These are phyloP conservation scores for Stephania yunnanensis DNA, from an alignment of 164 flowering plant genomes.

Conservation along the genomic window DNA sequence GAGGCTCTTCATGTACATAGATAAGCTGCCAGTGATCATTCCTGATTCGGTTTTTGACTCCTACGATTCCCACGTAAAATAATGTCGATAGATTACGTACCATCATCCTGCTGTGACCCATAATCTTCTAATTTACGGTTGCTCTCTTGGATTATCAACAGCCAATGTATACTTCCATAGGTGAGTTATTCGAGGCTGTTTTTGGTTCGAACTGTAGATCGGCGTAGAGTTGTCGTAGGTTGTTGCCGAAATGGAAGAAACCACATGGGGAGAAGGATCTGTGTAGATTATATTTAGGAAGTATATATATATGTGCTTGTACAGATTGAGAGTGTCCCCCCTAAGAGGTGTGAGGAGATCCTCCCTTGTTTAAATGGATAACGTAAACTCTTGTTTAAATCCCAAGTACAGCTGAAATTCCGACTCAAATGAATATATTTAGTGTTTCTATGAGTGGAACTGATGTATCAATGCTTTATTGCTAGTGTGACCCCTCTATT, in stretches of 20 bases:
- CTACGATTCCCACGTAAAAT: slow-evolving; percentile 36
- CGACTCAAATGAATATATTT: not conserved
- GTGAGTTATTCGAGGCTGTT: slow-evolving; percentile 14
- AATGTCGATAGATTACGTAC: not conserved
- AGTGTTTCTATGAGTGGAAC: not conserved
- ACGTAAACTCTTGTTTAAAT: not conserved
- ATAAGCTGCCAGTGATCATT: slow-evolving; percentile 59
- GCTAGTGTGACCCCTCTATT: no score
- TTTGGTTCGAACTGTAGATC: slow-evolving; percentile 16
- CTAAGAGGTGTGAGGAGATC: slow-evolving; percentile 5
- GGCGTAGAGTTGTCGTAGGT: slow-evolving; percentile 21
- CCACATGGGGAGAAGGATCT: slow-evolving; percentile 9
- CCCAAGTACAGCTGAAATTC: slow-evolving; percentile 6
- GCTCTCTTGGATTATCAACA: not conserved
- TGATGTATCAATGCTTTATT: not conserved
- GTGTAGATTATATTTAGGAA: slow-evolving; percentile 30
- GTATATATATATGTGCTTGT: slow-evolving; percentile 37
- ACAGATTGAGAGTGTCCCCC: slow-evolving; percentile 19
- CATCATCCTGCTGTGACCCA: not conserved
- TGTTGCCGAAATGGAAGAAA: slow-evolving; percentile 17
- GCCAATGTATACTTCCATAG: not conserved
- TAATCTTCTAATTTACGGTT: slow-evolving; percentile 6
- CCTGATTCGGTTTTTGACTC: slow-evolving; percentile 51
- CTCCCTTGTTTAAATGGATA: not conserved
- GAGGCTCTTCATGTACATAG: slow-evolving; percentile 70